Conservation (phyloP, 1,284 basidiomycete genomes). For the Ganoderma meredithae region DNA sequence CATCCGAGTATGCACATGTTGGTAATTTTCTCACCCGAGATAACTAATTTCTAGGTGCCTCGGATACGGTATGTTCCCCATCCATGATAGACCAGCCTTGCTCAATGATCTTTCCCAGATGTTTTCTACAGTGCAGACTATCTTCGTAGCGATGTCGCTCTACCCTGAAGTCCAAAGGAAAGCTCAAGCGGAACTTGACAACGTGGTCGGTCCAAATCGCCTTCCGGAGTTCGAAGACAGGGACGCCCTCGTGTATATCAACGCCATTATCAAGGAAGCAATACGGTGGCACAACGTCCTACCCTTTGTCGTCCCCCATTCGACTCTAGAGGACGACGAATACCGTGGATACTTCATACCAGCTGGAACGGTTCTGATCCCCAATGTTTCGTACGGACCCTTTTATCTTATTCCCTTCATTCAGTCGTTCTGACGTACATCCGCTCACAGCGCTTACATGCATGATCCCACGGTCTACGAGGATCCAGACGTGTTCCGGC, state of each 20-base stretch:
- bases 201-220: slow-evolving; percentile 36
- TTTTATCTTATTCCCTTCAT: neutral
- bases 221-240: slow-evolving; percentile 33
- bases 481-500: slow-evolving; percentile 28
- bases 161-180: slow-evolving; percentile 43
- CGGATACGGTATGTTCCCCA: neutral
- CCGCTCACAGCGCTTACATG: slow-evolving; percentile 18
- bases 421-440: neutral
- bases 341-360: slow-evolving; percentile 36
- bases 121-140: slow-evolving; percentile 37
- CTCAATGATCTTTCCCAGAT: neutral
- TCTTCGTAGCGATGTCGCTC: slow-evolving; percentile 45
- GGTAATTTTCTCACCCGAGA: neutral
- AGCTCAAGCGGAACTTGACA: slow-evolving; percentile 43
- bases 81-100: no score
- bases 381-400: slow-evolving; percentile 38
- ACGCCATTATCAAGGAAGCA: slow-evolving; percentile 34
- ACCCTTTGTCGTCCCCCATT: slow-evolving; percentile 24
- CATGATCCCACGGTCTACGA: slow-evolving; percentile 29
- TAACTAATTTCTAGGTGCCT: neutral
- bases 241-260: slow-evolving; percentile 30
- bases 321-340: slow-evolving; percentile 27
- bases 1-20: neutral
- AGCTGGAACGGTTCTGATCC: slow-evolving; percentile 31
- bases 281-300: slow-evolving; percentile 33